These are phyloP conservation scores for Phytophthora litchii DNA, from an alignment of 352 stramenopile species.

Conservation along the genomic window DNA sequence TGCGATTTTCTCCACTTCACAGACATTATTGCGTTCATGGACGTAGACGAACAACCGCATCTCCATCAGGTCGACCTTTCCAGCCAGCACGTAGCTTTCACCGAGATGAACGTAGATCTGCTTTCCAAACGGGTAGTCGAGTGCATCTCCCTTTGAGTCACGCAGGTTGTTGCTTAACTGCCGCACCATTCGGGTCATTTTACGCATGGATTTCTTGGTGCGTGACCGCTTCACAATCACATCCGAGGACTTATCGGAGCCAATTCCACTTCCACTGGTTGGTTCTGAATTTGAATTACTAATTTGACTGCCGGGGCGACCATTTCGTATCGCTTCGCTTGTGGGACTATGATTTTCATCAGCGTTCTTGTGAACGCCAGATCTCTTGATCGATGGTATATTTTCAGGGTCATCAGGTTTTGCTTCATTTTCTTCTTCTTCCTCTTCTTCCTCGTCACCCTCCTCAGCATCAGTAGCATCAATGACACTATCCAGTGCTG, in stretches of 20 bases:
- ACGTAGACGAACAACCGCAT: constrained; percentile 83
- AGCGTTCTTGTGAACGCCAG: constrained; percentile 7
- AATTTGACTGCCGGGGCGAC: constrained; percentile 4
- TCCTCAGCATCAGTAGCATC: constrained; percentile 33
- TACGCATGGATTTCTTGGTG: constrained; percentile 73
- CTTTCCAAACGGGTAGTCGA: constrained; percentile 74
- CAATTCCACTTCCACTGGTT: constrained; percentile 5
- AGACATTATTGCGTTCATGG: constrained; percentile 59
- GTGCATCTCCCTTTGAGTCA: constrained; percentile 56
- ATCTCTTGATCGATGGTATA: constrained; percentile 11
- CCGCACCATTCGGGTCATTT: constrained; percentile 64
- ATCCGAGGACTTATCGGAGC: constrained; percentile 31
- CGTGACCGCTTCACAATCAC: constrained; percentile 71
- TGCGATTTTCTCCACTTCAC: constrained; percentile 72
- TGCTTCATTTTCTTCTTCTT: constrained; percentile 21
- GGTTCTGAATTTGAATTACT: constrained; percentile 17
- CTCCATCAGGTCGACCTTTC: constrained; percentile 82
- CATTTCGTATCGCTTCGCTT: constrained; percentile 16
- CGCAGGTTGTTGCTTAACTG: constrained; percentile 73
- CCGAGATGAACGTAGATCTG: constrained; percentile 70
- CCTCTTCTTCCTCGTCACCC: constrained; percentile 39
- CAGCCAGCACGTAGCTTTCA: constrained; percentile 58
- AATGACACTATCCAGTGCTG: constrained; percentile 24
- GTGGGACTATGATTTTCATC: constrained; percentile 21
- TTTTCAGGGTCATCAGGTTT: constrained; percentile 10